Base-by-base conservation (phyloP, 139 green algal genomes). In the Trebouxia sp. region DNA sequence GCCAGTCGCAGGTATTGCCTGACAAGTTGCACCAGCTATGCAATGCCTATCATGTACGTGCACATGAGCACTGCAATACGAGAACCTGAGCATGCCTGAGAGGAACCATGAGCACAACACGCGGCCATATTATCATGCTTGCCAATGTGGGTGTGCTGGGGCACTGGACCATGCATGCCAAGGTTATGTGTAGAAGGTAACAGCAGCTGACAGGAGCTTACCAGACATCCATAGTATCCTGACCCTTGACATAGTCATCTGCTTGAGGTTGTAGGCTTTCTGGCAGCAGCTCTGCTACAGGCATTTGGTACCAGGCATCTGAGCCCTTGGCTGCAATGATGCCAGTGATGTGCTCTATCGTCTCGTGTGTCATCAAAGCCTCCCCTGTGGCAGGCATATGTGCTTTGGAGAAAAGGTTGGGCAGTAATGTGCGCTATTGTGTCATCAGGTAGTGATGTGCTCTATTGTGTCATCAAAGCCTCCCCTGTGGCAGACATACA, bases 211-310 rank as follows among this genome's bases (percentile, higher is more conserved):
- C 56, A 32, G 8, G 56, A 69, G 26, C 22, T 41, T 3, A 75
- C 75, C 70, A 99, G 43, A 99, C 97, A 78, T 99, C 97, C 97
- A 99, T 99, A 9, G 97, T 99, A 86, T 99, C 97, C 86, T 94
- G 91, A 37, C 95, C 96, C 83, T 95, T 93, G 26, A 62, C 76
- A 37, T 95, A 88, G 45, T 80, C 41, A 28, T 76, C 45, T 24
- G 94, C 94, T 80, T 92, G 50, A 74, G 86, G 82, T 24, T 26
- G 22, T 32, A 93, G 82, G 10, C 65, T 55, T 35, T 91, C 83
- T 0, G 97, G 97, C 82, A 99, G 92, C 84, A 99, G 91, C 42
- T 98, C 91, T 67, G 92, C 93, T 17, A 97, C 37, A 7, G 84
- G 37, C 45, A 88, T 67, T 37, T 84, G 84, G 87, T 87, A 98